These are phyloP conservation scores for Podaxis sp. DNA, from an alignment of 768 basidiomycete species.

Conservation along the genomic window DNA sequence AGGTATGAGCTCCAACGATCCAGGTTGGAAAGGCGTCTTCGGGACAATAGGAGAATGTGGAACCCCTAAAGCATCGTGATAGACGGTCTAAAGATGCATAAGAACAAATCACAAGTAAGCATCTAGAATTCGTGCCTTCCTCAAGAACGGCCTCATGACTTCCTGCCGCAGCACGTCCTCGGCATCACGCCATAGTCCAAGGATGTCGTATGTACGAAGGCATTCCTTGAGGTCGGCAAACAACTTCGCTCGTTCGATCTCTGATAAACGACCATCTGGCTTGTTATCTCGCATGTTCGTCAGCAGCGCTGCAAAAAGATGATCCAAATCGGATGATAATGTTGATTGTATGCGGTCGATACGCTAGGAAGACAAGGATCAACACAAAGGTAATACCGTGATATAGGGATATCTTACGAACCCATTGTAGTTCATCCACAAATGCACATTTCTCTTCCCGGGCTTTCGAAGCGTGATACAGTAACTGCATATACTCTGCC, in stretches of 20 bases:
- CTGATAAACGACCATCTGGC: conserved; percentile 47
- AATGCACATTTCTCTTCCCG: conserved; percentile 73
- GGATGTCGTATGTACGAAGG: conserved; percentile 71
- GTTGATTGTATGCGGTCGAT: conserved; percentile 83
- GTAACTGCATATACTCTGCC: conserved; percentile 86
- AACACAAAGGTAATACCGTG: conserved; percentile 5
- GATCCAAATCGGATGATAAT: conserved; percentile 82
- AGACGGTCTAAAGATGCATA: conserved; percentile 58
- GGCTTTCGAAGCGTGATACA: conserved; percentile 88
- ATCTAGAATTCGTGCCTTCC: conserved; percentile 54
- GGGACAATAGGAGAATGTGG: conserved; percentile 77
- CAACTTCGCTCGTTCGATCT: conserved; percentile 63
- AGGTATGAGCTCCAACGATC: conserved; percentile 25
- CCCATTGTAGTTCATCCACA: conserved; percentile 83
- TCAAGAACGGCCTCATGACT: conserved; percentile 72
- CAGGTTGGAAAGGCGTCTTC: conserved; percentile 63
- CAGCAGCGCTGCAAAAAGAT: conserved; percentile 69
- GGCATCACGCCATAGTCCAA: conserved; percentile 83
- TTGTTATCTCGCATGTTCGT: conserved; percentile 46
- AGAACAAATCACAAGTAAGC: neutral
- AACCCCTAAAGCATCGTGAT: conserved; percentile 60
- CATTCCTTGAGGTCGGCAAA: conserved; percentile 74
- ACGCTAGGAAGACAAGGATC: conserved; percentile 41
- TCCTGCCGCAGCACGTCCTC: conserved; percentile 80
- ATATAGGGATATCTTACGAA: conserved; percentile 37